Evolutionary conservation across 495 filamentous ascomycete species (phyloP), one percentile per base, ranked within the genome.

Genomic region (Cercophora newfieldiana): DNA sequence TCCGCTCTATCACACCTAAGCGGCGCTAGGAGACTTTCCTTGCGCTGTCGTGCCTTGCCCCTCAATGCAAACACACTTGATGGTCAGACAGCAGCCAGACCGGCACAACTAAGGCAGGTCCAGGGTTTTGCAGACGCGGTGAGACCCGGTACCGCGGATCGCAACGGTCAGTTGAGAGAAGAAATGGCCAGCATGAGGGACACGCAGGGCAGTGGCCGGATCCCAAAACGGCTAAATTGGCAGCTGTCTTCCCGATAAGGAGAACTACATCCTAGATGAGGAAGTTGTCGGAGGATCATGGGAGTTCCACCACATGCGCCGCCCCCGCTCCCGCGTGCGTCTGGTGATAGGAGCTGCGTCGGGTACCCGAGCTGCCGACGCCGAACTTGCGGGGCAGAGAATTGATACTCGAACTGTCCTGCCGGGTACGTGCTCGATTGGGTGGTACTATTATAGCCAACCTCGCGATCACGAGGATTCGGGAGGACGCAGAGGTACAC

Each of bases 271-370:
- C 50, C 50, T 30, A 24, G 30, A 56, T 29, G 30, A 25, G 21
- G 33, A 63, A 51, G 37, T 14, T 59, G 37, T 14, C 25, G 51
- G 56, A 59, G 33, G 47, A 16, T 37, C 22, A 26, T 4, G 12
- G 21, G 33, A 8, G 59, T 61, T 61, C 18, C 59, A 61, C 37
- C 24, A 44, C 59, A 61, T 51, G n/a, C n/a, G 25, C 57, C 31
- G 29, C 47, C 50, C 18, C 59, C 44, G 59, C 25, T 51, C 26
- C 47, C 31, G 47, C 30, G 10, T 8, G n/a, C 54, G 26, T 28
- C 26, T 30, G 26, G 24, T 25, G 6, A 26, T 26, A 53, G 21
- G 10, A 53, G 21, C n/a, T 53, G 19, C 50, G 10, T 44, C 37
- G 50, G 50, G 50, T 16, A 53, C 16, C 25, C 21, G 12, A 26